phyloP scores from a whole-genome alignment of 2,329 filamentous ascomycete genomes.

The Purpureocillium takamizusanense region DNA sequence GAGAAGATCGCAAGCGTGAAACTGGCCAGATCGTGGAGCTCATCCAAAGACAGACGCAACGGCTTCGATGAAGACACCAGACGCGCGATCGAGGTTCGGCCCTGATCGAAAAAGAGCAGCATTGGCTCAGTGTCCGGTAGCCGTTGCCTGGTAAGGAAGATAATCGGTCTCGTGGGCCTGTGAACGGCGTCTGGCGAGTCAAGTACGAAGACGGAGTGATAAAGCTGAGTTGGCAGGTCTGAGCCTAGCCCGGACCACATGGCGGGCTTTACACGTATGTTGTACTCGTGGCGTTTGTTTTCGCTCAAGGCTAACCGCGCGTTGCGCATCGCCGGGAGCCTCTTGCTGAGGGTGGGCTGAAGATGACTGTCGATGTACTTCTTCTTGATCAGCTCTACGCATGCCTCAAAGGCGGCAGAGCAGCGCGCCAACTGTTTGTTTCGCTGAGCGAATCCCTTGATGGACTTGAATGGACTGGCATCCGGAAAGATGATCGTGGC shows the following conservation, averaged over 20 bases:
- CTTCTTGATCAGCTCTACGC: slow-evolving; percentile 56
- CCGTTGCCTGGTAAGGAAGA: slow-evolving; percentile 58
- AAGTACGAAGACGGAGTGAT: slow-evolving; percentile 53
- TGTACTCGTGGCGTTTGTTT: slow-evolving; percentile 65
- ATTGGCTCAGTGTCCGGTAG: slow-evolving; percentile 61
- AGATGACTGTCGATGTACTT: slow-evolving; percentile 66
- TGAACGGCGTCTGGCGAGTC: slow-evolving; percentile 44
- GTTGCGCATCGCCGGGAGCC: slow-evolving; percentile 76
- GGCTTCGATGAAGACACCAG: slow-evolving; percentile 34
- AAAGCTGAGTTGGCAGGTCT: slow-evolving; percentile 41
- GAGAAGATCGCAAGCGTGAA: slow-evolving; percentile 73
- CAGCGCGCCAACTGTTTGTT: slow-evolving; percentile 77
- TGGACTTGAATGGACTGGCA: slow-evolving; percentile 59
- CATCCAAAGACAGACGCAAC: slow-evolving; percentile 31
- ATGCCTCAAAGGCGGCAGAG: slow-evolving; percentile 80
- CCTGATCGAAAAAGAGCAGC: slow-evolving; percentile 61
- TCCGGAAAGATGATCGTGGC: slow-evolving; percentile 76
- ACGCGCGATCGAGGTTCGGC: slow-evolving; percentile 48
- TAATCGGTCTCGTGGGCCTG: slow-evolving; percentile 52
- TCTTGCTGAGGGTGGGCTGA: slow-evolving; percentile 62
- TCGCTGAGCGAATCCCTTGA: slow-evolving; percentile 51
- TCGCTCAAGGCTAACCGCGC: slow-evolving; percentile 72
- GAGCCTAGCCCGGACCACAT: slow-evolving; percentile 52
- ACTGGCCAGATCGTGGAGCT: slow-evolving; percentile 47
- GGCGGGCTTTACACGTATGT: slow-evolving; percentile 69